phyloP scores from a whole-genome alignment of 306 rosid genomes.

The Parietaria judaica region DNA sequence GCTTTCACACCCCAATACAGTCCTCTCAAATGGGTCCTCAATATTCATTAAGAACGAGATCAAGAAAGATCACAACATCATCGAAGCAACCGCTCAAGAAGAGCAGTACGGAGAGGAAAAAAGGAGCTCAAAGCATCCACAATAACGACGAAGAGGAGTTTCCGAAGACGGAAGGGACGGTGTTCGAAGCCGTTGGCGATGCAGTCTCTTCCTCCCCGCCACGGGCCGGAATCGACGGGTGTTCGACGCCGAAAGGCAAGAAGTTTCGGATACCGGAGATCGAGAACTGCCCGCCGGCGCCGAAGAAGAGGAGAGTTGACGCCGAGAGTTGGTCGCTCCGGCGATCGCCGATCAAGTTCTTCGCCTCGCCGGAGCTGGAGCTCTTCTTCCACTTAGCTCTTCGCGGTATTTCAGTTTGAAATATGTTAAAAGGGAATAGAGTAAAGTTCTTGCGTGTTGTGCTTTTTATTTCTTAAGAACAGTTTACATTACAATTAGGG shows the following conservation, averaged over 20 bases:
- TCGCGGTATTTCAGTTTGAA: constrained; percentile 66
- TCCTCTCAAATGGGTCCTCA: constrained; percentile 45
- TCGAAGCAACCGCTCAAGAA: constrained; percentile 34
- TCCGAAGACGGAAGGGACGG: constrained; percentile 20
- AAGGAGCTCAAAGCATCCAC: not conserved
- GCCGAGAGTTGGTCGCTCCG: constrained; percentile 41
- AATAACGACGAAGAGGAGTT: constrained; percentile 8
- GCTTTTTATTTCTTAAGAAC: not conserved
- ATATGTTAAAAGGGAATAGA: not conserved
- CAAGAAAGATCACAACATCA: constrained; percentile 24
- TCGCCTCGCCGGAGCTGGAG: constrained; percentile 82
- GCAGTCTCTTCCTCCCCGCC: not conserved
- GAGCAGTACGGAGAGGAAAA: constrained; percentile 3
- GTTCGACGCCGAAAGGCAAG: constrained; percentile 81
- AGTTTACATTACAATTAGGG: constrained; percentile 29
- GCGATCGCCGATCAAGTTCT: constrained; percentile 72
- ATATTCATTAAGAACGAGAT: constrained; percentile 28
- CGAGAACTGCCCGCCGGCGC: constrained; percentile 81
- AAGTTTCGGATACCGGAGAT: constrained; percentile 69
- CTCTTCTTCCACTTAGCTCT: constrained; percentile 59
- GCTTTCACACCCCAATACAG: too few species aligned
- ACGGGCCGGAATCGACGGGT: not conserved
- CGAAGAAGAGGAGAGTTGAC: constrained; percentile 58
- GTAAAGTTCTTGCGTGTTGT: constrained; percentile 3
- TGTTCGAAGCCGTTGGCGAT: constrained; percentile 32